These are phyloP conservation scores for Lophiotrema nucula DNA, from an alignment of 495 filamentous ascomycete species.

Conservation along the genomic window DNA sequence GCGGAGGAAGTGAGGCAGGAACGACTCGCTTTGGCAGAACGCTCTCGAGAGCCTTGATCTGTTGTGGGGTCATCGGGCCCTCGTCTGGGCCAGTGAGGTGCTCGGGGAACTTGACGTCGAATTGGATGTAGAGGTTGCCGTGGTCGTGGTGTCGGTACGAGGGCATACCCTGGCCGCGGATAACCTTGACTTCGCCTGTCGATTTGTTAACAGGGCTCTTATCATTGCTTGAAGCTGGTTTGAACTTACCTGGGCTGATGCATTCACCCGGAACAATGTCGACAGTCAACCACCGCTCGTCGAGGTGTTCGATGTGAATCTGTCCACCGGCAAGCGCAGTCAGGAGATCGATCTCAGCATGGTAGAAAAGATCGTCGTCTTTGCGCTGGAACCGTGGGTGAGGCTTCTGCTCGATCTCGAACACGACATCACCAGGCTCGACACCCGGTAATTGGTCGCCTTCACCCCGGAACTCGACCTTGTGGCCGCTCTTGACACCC, in stretches of 20 bases:
- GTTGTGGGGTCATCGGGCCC: constrained; percentile 55
- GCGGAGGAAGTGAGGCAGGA: constrained; percentile 58
- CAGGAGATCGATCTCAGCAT: constrained; percentile 91
- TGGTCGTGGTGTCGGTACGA: constrained; percentile 92
- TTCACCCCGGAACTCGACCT: constrained; percentile 93
- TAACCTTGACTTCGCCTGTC: constrained; percentile 89
- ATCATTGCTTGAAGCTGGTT: constrained; percentile 5
- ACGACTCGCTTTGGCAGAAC: constrained; percentile 73
- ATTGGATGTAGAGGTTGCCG: constrained; percentile 97
- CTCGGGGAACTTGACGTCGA: constrained; percentile 91
- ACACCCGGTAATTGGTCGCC: constrained; percentile 95
- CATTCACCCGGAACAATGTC: constrained; percentile 90
- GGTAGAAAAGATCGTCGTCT: constrained; percentile 94
- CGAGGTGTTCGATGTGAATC: constrained; percentile 91
- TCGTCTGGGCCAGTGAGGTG: constrained; percentile 45
- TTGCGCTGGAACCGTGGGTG: constrained; percentile 93
- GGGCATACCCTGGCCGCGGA: constrained; percentile 97
- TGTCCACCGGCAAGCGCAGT: constrained; percentile 89
- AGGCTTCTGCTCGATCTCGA: constrained; percentile 98
- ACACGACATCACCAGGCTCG: constrained; percentile 89
- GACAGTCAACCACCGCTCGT: constrained; percentile 92
- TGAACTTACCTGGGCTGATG: constrained; percentile 74
- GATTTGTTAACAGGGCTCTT: constrained; percentile 34
- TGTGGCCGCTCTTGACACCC: constrained; percentile 88
- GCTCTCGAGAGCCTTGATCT: constrained; percentile 63